Evolutionary conservation across 2,329 filamentous ascomycete species (phyloP), one percentile per base, ranked within the genome.

Genomic region (Phoma herbarum): DNA sequence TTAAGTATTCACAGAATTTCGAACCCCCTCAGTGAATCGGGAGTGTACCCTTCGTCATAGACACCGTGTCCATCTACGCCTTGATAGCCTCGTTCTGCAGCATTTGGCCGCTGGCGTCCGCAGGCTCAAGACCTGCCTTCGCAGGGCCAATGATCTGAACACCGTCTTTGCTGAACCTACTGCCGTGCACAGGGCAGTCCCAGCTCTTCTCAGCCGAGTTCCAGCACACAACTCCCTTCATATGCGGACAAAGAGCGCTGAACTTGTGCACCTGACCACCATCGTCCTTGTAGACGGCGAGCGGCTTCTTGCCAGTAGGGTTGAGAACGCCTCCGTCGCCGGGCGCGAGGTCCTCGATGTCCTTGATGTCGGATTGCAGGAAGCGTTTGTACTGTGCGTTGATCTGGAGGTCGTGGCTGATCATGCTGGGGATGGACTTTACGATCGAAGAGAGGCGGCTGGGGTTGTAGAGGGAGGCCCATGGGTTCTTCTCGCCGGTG

Each of bases 261-360:
- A 83, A 82, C 63, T 79, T 80, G 29, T 78, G 78, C 1, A 84
- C 76, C 26, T 83, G 77, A 0, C 84, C 84, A 0, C 81, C 70
- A 6, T 85, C 82, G 57, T 85, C 83, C 66, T 85, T 86, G 74
- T 86, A 87, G 0, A 86, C 80, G 0, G 84, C 85, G 9, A 84
- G 61, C 0, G 84, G 84, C 60, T 78, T 81, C n/a, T 70, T 73
- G 1, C 75, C 71, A 20, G 62, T 78, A n/a, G 78, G 62, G 62
- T 86, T 85, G 57, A 86, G 64, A 6, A 86, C 83, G 0, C 82
- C 85, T 2, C 84, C 85, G 14, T 77, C 77, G 0, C 83, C 83
- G 0, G 70, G 74, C 0, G 73, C 78, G 1, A 87, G 73, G 39
- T 86, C 83, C 65, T 86, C 84, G 31, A 87, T 85, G 63, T 86